Conservation (phyloP, 257 asterid species). For the Avicennia marina region DNA sequence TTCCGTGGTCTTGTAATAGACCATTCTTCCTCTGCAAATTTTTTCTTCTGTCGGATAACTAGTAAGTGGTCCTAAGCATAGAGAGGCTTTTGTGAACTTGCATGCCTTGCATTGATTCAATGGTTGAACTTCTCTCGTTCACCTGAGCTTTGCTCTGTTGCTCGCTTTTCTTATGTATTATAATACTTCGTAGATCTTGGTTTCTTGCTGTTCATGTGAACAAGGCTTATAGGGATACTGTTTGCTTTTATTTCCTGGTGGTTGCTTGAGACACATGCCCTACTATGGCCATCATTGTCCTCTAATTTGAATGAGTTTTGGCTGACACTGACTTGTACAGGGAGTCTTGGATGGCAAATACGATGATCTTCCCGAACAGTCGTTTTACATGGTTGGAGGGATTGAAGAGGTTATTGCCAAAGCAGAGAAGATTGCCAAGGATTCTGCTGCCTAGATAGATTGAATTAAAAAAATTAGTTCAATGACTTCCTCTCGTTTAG, state of each 20-base stretch:
- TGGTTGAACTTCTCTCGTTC: no score
- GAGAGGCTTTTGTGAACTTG: background rate
- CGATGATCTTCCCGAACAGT: conserved; percentile 78
- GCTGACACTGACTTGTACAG: conserved; percentile 26
- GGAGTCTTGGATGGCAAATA: conserved; percentile 85
- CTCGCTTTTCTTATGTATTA: no score
- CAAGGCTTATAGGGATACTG: background rate
- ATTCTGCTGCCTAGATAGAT: conserved; percentile 44
- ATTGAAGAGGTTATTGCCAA: conserved; percentile 72
- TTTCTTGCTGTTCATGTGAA: background rate
- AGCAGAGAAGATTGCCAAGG: conserved; percentile 67
- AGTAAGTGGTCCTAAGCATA: no score
- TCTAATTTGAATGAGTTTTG: background rate
- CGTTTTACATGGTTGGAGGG: conserved; percentile 95
- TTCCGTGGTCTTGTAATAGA: no score
- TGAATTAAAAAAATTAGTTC: background rate
- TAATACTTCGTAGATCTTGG: no score
- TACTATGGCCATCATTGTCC: background rate
- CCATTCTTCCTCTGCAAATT: no score
- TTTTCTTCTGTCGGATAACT: no score
- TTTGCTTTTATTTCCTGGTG: background rate
- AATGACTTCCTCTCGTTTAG: conserved; percentile 17
- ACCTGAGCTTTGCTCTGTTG: no score
- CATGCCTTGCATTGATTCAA: background rate
- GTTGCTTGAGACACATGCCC: background rate